These are phyloP conservation scores for Trichoderma orchidacearum DNA, from an alignment of 495 filamentous ascomycete genomes.

Conservation along the genomic window DNA sequence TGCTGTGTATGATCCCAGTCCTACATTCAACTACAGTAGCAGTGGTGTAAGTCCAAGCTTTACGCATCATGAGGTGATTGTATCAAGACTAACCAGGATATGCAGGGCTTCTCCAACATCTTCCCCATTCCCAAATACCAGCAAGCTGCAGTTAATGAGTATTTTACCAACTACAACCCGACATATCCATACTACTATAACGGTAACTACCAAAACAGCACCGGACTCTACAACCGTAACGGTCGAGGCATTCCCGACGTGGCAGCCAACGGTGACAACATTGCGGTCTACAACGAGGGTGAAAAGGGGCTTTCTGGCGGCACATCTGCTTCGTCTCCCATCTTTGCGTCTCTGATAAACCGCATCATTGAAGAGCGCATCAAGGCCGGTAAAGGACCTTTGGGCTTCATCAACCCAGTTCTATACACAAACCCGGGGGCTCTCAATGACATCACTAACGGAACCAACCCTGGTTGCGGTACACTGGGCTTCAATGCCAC, in stretches of 20 bases:
- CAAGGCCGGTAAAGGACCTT: conserved; percentile 29
- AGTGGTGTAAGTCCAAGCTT: not conserved
- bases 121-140: conserved; percentile 49
- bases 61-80: not conserved
- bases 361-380: conserved; percentile 45
- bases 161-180: conserved; percentile 25
- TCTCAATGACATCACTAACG: conserved; percentile 33
- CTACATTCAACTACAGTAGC: not conserved
- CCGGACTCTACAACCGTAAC: conserved; percentile 9
- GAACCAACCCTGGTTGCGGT: conserved; percentile 31
- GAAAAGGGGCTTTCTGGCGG: conserved; percentile 10
- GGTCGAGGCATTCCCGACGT: conserved; percentile 44
- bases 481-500: conserved; percentile 34
- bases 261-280: conserved; percentile 39
- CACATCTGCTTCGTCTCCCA: conserved; percentile 12
- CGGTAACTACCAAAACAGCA: conserved; percentile 16
- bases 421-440: conserved; percentile 11
- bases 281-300: conserved; percentile 30
- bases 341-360: conserved; percentile 8
- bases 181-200: conserved; percentile 8
- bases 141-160: conserved; percentile 32
- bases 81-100: conserved; percentile 23
- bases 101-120: conserved; percentile 61
- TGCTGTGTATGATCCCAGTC: not conserved
- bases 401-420: conserved; percentile 45